Evolutionary conservation across 495 filamentous ascomycete species (phyloP), one percentile per base, ranked within the genome.

Genomic region (Chlorociboria aeruginascens): DNA sequence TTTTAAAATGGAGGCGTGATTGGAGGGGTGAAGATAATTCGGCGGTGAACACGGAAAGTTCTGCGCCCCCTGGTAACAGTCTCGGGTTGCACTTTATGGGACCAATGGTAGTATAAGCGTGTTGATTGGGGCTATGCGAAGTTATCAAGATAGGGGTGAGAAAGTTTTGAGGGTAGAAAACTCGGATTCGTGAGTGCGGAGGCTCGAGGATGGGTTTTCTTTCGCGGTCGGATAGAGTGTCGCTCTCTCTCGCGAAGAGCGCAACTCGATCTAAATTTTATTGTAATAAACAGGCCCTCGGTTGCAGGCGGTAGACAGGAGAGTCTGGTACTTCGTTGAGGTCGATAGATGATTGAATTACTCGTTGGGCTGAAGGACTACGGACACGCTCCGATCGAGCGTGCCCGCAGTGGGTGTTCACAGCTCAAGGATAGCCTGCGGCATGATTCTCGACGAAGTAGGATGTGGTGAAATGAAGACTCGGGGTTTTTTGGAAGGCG

Each of bases 361-460:
- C 76, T 85, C 85, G 85, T 71, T 78, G 84, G 16, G 83, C 86
- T 89, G 85, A 77, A 81, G 80, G 82, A 77, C 78, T 76, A 73
- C 76, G 71, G 71, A 71, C 69, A 69, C 60, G 65, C 58, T 65
- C 54, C 51, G 60, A 40, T 51, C 40, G 46, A 59, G 55, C 64
- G 58, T 63, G 65, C 72, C 81, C 80, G 79, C 82, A 89, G 86
- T 79, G 82, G 78, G 76, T 70, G 71, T 85, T 88, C 85, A 93
- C 83, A 93, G 86, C 85, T 83, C 85, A 87, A 79, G 85, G 84
- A 86, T 76, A 69, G 83, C 83, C 83, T 84, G 76, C 68, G 81
- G 83, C 80, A 80, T 81, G 70, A 66, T 77, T 72, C 73, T 86
- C 79, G 85, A 93, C 86, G 79, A 83, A 85, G 82, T 9, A 78